Evolutionary conservation across 129 eudicot genomes (phyloP).

Genomic region (Arctium minus): DNA sequence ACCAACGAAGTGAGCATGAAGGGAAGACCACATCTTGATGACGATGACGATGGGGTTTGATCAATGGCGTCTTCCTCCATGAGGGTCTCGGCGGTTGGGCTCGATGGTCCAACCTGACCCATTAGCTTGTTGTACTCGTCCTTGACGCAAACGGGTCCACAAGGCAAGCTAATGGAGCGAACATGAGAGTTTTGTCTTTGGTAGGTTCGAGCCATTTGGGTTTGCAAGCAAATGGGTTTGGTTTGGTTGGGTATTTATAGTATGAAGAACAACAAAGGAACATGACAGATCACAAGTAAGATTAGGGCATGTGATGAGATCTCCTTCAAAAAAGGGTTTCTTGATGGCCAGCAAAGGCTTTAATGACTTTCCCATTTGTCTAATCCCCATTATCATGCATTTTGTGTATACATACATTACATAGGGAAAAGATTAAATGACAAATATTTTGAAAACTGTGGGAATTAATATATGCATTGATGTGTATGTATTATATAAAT

Average conservation of each 20-base stretch:
- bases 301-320: constrained; percentile 42
- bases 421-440: no score
- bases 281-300: constrained; percentile 33
- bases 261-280: constrained; percentile 22
- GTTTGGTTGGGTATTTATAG: constrained; percentile 17
- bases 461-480: neutral
- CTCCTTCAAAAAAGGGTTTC: constrained; percentile 36
- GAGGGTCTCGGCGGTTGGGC: constrained; percentile 32
- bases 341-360: constrained; percentile 37
- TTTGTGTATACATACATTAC: neutral
- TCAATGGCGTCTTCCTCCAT: constrained; percentile 20
- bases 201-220: constrained; percentile 28
- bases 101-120: constrained; percentile 29
- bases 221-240: constrained; percentile 12
- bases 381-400: constrained; percentile 29
- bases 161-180: constrained; percentile 37
- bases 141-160: constrained; percentile 36
- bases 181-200: constrained; percentile 37
- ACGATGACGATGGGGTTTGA: constrained; percentile 17
- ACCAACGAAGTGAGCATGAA: constrained; percentile 12
- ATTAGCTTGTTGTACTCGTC: constrained; percentile 38
- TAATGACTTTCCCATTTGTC: constrained; percentile 32
- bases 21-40: constrained; percentile 9
- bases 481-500: neutral
- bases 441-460: neutral